A percentile compares a stretch with the other conserved stretches of the same genome.
These are phyloP conservation scores for Leptographium wingfieldii DNA, from an alignment of 2,329 filamentous ascomycete species.

Conservation along the genomic window DNA sequence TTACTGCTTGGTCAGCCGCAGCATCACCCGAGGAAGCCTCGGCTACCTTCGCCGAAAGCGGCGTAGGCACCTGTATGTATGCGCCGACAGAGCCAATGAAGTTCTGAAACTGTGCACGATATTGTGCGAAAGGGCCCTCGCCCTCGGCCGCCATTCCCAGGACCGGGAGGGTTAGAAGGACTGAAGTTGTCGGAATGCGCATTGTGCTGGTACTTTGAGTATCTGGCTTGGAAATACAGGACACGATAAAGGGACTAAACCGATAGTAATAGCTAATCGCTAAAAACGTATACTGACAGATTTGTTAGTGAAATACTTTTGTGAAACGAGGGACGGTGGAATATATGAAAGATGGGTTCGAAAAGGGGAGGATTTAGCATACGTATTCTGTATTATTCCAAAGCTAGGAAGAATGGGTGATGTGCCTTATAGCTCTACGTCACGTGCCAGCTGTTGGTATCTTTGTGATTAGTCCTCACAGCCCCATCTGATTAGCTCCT, in stretches of 20 bases:
- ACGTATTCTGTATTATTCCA: background rate
- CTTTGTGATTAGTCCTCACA: too few species aligned
- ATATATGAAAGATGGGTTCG: background rate
- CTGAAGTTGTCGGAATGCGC: constrained; percentile 40
- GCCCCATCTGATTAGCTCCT: too few species aligned
- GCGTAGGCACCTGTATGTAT: constrained; percentile 31
- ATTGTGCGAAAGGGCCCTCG: constrained; percentile 36
- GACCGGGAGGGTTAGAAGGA: constrained; percentile 42
- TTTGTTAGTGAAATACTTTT: background rate
- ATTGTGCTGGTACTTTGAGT: constrained; percentile 24
- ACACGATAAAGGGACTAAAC: background rate
- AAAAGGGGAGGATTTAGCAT: background rate
- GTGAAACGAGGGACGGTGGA: background rate
- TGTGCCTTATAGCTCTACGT: background rate
- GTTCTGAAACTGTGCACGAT: constrained; percentile 50
- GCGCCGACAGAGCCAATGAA: constrained; percentile 47
- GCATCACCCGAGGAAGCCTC: background rate
- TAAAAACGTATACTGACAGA: background rate
- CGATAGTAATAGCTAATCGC: background rate
- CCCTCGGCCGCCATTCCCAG: constrained; percentile 37
- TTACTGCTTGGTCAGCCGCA: constrained; percentile 10
- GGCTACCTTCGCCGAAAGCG: background rate
- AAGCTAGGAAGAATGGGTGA: background rate
- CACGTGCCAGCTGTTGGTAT: background rate
- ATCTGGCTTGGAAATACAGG: background rate